Evolutionary conservation across 129 eudicot species (phyloP).

Genomic region (Deinandra increscens): DNA sequence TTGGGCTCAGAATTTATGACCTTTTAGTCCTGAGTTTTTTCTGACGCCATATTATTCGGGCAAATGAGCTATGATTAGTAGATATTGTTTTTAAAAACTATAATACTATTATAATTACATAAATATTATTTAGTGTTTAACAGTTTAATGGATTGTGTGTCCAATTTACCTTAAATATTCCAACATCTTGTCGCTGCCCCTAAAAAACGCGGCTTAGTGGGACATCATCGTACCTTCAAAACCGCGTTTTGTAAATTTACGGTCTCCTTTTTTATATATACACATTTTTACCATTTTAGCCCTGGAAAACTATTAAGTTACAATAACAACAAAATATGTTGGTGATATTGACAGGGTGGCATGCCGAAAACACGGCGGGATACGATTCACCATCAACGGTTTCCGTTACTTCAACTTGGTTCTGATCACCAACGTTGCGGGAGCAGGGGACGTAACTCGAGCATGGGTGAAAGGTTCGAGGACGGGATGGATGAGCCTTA

Average conservation of each 20-base stretch:
- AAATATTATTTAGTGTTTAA: too few relatives aligned
- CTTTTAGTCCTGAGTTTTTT: too few relatives aligned
- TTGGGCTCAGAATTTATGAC: too few relatives aligned
- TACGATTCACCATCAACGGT: conserved; percentile 65
- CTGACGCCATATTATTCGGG: too few relatives aligned
- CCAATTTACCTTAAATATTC: not conserved
- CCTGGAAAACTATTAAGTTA: too few relatives aligned
- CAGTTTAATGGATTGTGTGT: not conserved
- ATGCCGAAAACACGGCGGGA: conserved; percentile 65
- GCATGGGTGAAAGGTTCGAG: conserved; percentile 64
- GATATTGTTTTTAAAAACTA: too few relatives aligned
- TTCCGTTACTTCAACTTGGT: conserved; percentile 76
- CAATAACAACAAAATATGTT: not conserved
- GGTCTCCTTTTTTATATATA: too few relatives aligned
- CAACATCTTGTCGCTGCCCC: conserved; percentile 15
- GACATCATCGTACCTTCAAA: too few relatives aligned
- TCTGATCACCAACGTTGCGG: conserved; percentile 67
- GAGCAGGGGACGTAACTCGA: conserved; percentile 66
- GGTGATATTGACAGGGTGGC: conserved; percentile 46
- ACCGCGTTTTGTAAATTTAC: too few relatives aligned
- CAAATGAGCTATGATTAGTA: too few relatives aligned
- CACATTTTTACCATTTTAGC: too few relatives aligned
- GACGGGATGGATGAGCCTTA: conserved; percentile 63
- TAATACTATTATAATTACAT: too few relatives aligned
- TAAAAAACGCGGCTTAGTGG: conserved; percentile 7